Evolutionary conservation across 176 grass and related monocot genomes (phyloP).

Genomic region (Oryza coarctata): DNA sequence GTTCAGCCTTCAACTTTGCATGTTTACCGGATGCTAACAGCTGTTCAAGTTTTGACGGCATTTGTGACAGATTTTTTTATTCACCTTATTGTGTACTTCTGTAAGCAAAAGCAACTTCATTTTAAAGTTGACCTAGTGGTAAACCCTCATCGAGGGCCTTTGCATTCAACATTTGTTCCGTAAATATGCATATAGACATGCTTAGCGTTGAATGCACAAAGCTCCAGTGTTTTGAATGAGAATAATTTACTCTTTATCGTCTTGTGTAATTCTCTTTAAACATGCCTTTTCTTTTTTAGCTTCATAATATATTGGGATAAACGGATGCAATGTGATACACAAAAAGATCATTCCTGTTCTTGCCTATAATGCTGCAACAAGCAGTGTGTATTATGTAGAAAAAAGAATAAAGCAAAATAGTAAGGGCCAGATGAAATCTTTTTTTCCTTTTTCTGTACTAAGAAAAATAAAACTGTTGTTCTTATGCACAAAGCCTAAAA

Average conservation of each 20-base stretch:
- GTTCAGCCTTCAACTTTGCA: background rate
- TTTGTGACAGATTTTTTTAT: background rate
- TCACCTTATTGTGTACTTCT: slow-evolving; percentile 7
- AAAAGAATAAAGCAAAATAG: background rate
- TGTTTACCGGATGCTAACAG: background rate
- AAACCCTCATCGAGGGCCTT: background rate
- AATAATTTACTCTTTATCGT: slow-evolving; percentile 3
- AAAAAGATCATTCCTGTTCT: background rate
- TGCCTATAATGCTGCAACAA: background rate
- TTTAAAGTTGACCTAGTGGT: background rate
- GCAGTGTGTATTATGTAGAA: background rate
- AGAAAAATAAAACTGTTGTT: slow-evolving; percentile 10
- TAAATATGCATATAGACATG: background rate
- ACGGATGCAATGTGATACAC: background rate
- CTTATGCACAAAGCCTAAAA: slow-evolving; percentile 10
- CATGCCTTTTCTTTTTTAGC: background rate
- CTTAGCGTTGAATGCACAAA: background rate
- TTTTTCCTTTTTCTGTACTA: background rate
- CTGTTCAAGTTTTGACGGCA: background rate
- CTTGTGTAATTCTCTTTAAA: background rate
- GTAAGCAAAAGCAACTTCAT: background rate
- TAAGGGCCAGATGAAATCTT: background rate
- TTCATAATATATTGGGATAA: background rate
- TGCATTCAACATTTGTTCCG: background rate
- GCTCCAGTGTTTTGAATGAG: background rate